Base-by-base conservation (phyloP, 768 basidiomycete species). In the Pluteus cervinus region DNA sequence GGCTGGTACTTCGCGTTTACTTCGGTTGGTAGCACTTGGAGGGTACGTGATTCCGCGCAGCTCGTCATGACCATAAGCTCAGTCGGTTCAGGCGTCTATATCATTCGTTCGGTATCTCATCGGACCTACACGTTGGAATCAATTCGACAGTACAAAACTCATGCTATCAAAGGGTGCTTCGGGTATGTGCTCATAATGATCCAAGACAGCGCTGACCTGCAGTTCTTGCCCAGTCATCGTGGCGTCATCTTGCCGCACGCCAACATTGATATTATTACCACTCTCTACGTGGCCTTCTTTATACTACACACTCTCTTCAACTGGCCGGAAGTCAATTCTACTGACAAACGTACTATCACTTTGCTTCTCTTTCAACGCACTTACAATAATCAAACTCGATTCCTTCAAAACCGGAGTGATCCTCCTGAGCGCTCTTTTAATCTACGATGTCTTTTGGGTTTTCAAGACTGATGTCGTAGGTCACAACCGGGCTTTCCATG, bases 381-480 rank as follows among this genome's bases (percentile, higher is more conserved):
- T 97, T 36, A 70, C 78, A 24, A 56, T 92, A 42, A 66, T 97
- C 48, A 84, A 81, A 56, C 59, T 97, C 22, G 94, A 98, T 58
- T 86, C 86, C 7, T 94, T 97, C 69, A 61, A 71, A 50, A 96
- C 94, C 11, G 94, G 91, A 5, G 71, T 72, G 26, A 76, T 90
- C 42, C 71, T 97, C 3, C 68, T 99, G 4, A 72, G 73, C 3
- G 91, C 88, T 4, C 65, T 99, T 16, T 90, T 97, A 62, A 31
- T 96, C 28, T 98, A 98, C 54, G 94, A 98, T 55, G 76, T 96
- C 26, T 94, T 82, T 75, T 96, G 88, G 88, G 90, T 93, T 2
- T 93, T 92, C 55, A 86, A 86, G 14, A 86, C 85, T 0, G 74
- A 80, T 51, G 86, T 90, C 60, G 86, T 86, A 56, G 55, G 84